Evolutionary conservation across 805 yeast species (phyloP).

Genomic region (Metschnikowia lochheadii): DNA sequence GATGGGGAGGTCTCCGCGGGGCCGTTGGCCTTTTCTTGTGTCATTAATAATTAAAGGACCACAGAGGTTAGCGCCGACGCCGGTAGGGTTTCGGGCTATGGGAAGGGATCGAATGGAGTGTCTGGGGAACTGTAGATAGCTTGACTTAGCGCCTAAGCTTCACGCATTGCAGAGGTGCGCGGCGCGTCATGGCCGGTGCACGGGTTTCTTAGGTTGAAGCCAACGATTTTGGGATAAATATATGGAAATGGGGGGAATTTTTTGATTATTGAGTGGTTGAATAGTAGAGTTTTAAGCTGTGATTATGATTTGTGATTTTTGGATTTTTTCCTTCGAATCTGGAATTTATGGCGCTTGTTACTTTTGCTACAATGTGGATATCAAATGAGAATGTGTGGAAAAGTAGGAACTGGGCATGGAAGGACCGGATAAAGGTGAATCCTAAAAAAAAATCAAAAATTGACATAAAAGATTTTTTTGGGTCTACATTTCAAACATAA

Average conservation of each 20-base stretch:
- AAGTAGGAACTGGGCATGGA: not conserved
- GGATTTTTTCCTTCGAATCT: not conserved
- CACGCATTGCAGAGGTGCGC: constrained; percentile 5
- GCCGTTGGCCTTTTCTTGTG: not conserved
- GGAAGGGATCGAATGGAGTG: not conserved
- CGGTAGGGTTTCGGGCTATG: not conserved
- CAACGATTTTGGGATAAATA: not conserved
- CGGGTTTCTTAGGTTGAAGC: not conserved
- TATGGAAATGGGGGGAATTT: no score
- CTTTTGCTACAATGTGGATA: not conserved
- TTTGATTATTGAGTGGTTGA: no score
- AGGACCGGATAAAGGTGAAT: no score
- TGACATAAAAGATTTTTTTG: no score
- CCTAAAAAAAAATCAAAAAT: no score
- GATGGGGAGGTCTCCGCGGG: not conserved
- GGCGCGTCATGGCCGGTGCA: constrained; percentile 1
- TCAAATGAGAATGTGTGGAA: not conserved
- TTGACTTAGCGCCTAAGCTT: not conserved
- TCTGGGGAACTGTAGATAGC: not conserved
- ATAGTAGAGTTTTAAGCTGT: no score
- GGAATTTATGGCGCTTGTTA: not conserved
- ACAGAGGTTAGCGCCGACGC: not conserved
- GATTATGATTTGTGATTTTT: not conserved
- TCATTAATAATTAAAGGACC: not conserved
- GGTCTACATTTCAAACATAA: no score